Conservation (phyloP, 208 protist species). For the Leishmania amazonensis region DNA sequence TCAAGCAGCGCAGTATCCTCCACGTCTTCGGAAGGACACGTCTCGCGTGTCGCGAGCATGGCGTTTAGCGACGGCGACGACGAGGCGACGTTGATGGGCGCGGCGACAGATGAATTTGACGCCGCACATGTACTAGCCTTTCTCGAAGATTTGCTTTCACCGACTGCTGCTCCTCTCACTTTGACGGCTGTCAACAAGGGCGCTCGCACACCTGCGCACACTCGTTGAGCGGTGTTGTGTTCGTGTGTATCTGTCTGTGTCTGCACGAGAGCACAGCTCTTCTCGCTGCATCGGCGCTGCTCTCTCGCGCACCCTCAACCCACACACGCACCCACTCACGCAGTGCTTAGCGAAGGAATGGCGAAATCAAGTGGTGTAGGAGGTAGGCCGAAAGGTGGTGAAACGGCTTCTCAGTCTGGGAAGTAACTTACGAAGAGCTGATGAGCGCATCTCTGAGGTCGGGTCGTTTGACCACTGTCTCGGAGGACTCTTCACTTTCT, state of each 20-base stretch:
- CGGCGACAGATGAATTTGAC: neutral
- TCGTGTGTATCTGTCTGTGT: neutral
- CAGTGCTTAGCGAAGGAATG: neutral
- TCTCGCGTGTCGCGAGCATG: conserved; percentile 29
- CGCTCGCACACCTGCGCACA: neutral
- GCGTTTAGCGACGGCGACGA: conserved; percentile 32
- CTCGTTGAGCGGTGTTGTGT: neutral
- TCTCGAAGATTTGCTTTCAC: conserved; percentile 18
- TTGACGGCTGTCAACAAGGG: neutral
- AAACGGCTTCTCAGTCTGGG: neutral
- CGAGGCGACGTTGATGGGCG: neutral
- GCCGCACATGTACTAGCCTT: conserved; percentile 16
- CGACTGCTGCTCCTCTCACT: neutral
- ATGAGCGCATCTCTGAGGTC: neutral
- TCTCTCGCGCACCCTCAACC: neutral
- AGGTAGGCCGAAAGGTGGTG: neutral
- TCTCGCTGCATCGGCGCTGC: neutral
- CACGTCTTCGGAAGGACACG: neutral
- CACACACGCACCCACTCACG: neutral
- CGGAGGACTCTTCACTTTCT: neutral
- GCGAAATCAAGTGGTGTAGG: neutral
- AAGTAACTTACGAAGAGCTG: neutral
- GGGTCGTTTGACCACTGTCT: neutral
- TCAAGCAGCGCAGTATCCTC: neutral
- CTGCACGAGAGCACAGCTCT: neutral